A percentile compares a stretch with the other conserved stretches of the same genome.
Evolutionary conservation across 2,329 filamentous ascomycete genomes (phyloP).

Genomic region (Lecanoromycetidae sp.): DNA sequence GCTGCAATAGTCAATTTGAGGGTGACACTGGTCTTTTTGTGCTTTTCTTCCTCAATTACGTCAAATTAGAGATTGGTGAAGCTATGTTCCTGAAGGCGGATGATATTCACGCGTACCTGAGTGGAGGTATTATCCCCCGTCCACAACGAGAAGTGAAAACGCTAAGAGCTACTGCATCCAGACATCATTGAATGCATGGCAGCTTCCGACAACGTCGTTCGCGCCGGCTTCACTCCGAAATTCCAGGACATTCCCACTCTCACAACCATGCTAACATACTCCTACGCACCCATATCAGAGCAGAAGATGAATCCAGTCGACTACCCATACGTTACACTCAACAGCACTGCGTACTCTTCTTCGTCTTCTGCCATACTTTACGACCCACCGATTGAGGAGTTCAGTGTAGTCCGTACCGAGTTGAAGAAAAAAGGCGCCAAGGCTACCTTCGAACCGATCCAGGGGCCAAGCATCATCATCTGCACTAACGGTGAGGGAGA

Average conservation of each 20-base stretch:
- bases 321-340: constrained; percentile 76
- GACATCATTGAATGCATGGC: constrained; percentile 99
- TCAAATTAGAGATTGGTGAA: constrained; percentile 76
- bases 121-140: too few species aligned
- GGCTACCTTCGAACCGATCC: constrained; percentile 74
- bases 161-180: too few species aligned
- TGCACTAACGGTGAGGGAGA: constrained; percentile 74
- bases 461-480: constrained; percentile 84
- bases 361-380: constrained; percentile 64
- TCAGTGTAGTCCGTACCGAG: constrained; percentile 72
- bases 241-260: constrained; percentile 93
- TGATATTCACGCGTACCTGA: constrained; percentile 92
- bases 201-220: constrained; percentile 94
- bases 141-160: too few species aligned
- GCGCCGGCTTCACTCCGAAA: constrained; percentile 93
- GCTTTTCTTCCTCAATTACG: constrained; percentile 93
- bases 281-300: constrained; percentile 82
- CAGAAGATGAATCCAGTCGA: constrained; percentile 83
- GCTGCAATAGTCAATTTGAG: constrained; percentile 75
- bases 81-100: constrained; percentile 94
- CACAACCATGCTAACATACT: constrained; percentile 86
- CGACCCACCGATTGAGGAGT: constrained; percentile 93
- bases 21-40: constrained; percentile 87
- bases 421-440: constrained; percentile 61
- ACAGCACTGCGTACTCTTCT: constrained; percentile 68